Evolutionary conservation across 257 asterid genomes (phyloP).

Genomic region (Solanum dulcamara): DNA sequence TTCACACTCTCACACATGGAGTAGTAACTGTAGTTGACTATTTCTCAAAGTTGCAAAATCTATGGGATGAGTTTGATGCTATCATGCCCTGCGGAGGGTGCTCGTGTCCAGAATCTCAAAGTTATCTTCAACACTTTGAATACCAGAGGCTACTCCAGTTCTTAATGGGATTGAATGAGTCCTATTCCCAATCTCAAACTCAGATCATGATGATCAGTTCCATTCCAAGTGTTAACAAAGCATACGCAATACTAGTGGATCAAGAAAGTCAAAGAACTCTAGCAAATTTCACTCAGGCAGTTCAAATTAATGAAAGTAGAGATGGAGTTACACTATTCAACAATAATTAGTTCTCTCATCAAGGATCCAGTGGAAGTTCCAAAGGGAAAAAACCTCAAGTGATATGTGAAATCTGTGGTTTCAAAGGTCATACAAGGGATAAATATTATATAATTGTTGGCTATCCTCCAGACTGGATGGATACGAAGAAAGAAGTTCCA

Average conservation of each 20-base stretch:
- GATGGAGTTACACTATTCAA: neutral
- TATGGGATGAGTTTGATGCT: too few relatives aligned
- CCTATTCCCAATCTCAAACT: neutral
- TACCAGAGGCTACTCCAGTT: too few relatives aligned
- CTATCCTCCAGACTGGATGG: neutral
- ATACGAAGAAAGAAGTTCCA: neutral
- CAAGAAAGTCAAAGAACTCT: neutral
- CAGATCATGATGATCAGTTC: neutral
- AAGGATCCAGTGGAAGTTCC: neutral
- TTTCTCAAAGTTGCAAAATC: too few relatives aligned
- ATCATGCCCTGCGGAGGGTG: too few relatives aligned
- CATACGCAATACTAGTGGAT: neutral
- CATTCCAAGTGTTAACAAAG: neutral
- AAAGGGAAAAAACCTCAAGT: neutral
- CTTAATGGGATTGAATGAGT: too few relatives aligned
- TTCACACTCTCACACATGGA: too few relatives aligned
- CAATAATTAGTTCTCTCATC: neutral
- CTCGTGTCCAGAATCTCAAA: too few relatives aligned
- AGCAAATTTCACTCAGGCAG: neutral
- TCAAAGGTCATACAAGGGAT: neutral
- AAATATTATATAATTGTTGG: neutral
- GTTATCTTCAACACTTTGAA: too few relatives aligned
- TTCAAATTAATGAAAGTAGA: neutral
- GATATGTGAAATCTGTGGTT: neutral
- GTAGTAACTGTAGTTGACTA: too few relatives aligned